Base-by-base conservation (phyloP, 345 rosid genomes). In the Gynandropsis gynandra region DNA sequence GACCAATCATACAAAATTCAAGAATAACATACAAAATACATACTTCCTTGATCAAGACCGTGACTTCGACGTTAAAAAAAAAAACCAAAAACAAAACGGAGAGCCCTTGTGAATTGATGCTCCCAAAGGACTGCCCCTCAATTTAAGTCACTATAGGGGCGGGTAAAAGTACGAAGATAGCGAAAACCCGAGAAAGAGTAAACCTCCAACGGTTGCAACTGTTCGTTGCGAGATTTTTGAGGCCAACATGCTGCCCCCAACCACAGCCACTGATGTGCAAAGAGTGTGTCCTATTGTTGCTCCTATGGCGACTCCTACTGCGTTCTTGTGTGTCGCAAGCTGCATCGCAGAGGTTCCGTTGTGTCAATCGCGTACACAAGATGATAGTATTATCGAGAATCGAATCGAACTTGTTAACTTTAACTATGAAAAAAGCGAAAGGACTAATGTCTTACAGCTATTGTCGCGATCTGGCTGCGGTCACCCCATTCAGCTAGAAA, bases 401-500 rank as follows among this genome's bases (percentile, higher is more conserved):
- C n/a, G 21, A 14, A 52, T 37, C 9, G 18, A 18, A 16, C n/a
- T 38, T 14, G 49, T 36, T 35, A n/a, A n/a, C n/a, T n/a, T n/a
- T n/a, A n/a, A 4, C 29, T 35, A 37, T n/a, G n/a, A n/a, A n/a
- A n/a, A 53, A 16, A 38, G 58, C 44, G 49, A 51, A 14, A 33
- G 13, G 29, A 32, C 27, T 20, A 41, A 47, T 24, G 4, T 24
- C 97, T 85, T 79, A 93, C 99, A 62, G 99, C 99, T 58, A 93
- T 93, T 66, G 99, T 93, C 41, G 99, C 99, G 31, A 93, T 93
- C 75, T 93, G 97, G 76, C 99, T 93, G 46, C 97, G 90, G 56
- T 93, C 99, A 0, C 97, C 97, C 99, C 99, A 93, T 74, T 93
- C 99, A 1, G 99, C 99, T 45, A 93, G 71, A 67, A 93, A 93